Conservation (phyloP, 2,329 filamentous ascomycete species). For the Thielaviopsis musarum region DNA sequence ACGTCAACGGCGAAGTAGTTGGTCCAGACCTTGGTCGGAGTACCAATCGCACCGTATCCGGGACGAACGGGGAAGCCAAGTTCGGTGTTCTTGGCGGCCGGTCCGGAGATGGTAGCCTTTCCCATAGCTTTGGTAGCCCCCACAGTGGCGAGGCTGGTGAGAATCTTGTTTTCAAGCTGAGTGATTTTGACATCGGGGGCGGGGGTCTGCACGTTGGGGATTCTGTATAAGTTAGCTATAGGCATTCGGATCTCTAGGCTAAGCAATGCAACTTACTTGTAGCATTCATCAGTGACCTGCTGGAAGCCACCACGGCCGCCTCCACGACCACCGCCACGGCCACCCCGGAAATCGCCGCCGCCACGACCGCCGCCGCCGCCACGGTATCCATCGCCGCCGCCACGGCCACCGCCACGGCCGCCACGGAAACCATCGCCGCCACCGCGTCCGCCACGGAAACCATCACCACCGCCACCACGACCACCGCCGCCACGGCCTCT, state of each 20-base stretch:
- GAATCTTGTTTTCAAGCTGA: constrained; percentile 25
- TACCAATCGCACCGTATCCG: constrained; percentile 29
- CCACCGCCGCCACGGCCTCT: constrained; percentile 13
- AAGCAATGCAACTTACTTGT: constrained; percentile 6
- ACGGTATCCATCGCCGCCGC: constrained; percentile 12
- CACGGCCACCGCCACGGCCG: constrained; percentile 13
- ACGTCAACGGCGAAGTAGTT: constrained; percentile 35
- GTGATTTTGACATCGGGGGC: constrained; percentile 17
- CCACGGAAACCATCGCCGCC: constrained; percentile 6
- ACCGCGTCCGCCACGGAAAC: constrained; percentile 14
- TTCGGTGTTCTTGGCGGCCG: constrained; percentile 8
- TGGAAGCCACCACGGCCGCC: constrained; percentile 16
- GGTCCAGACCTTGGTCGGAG: constrained; percentile 29
- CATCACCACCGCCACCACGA: constrained; percentile 14
- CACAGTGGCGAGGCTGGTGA: constrained; percentile 19
- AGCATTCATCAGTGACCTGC: constrained; percentile 15
- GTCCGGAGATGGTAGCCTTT: constrained; percentile 8
- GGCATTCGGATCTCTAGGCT: background rate
- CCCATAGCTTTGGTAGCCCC: constrained; percentile 21
- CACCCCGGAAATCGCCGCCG: constrained; percentile 5
- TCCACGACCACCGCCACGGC: constrained; percentile 15
- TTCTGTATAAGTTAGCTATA: constrained; percentile 12
- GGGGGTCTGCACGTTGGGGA: constrained; percentile 11
- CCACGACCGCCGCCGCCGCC: constrained; percentile 14
- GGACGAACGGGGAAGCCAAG: constrained; percentile 29